Percentiles rank a stretch among this genome's conserved stretches.
These are phyloP conservation scores for Cucumis melo DNA, from an alignment of 306 rosid genomes.

Conservation along the genomic window DNA sequence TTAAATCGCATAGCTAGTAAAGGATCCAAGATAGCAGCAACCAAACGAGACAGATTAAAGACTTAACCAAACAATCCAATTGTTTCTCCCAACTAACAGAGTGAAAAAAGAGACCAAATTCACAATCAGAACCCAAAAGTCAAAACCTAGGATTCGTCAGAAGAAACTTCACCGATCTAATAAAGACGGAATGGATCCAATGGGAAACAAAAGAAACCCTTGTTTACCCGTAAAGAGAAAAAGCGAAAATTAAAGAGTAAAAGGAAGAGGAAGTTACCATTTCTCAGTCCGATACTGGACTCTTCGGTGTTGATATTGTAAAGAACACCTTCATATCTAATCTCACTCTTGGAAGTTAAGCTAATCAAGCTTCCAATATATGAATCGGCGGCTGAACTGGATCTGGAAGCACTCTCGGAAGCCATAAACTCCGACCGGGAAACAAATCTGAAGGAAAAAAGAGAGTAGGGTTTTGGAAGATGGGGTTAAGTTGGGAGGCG, in stretches of 20 bases:
- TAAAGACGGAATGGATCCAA: not conserved
- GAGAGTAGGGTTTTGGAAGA: conserved; percentile 35
- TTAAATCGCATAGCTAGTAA: not conserved
- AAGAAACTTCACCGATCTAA: not conserved
- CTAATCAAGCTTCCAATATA: conserved; percentile 70
- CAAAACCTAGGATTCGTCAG: not conserved
- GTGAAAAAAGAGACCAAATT: conserved; percentile 2
- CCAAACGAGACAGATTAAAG: not conserved
- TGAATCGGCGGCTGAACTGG: conserved; percentile 68
- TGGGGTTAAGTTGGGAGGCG: conserved; percentile 13
- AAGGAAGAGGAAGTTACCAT: conserved; percentile 21
- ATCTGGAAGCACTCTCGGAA: conserved; percentile 36
- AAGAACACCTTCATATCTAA: conserved; percentile 66
- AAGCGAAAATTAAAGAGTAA: not conserved
- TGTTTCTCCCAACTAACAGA: not conserved
- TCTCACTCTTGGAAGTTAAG: conserved; percentile 74
- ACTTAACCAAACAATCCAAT: not conserved
- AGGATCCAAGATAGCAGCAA: not conserved
- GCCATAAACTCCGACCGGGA: conserved; percentile 39
- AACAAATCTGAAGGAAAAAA: not conserved
- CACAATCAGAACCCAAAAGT: not conserved
- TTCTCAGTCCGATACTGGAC: conserved; percentile 67
- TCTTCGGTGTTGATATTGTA: conserved; percentile 65
- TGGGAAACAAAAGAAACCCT: not conserved
- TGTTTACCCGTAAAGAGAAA: not conserved